Percentiles rank a stretch among this genome's conserved stretches.
phyloP scores from a whole-genome alignment of 495 filamentous ascomycete species.

The Penicillium fimorum region DNA sequence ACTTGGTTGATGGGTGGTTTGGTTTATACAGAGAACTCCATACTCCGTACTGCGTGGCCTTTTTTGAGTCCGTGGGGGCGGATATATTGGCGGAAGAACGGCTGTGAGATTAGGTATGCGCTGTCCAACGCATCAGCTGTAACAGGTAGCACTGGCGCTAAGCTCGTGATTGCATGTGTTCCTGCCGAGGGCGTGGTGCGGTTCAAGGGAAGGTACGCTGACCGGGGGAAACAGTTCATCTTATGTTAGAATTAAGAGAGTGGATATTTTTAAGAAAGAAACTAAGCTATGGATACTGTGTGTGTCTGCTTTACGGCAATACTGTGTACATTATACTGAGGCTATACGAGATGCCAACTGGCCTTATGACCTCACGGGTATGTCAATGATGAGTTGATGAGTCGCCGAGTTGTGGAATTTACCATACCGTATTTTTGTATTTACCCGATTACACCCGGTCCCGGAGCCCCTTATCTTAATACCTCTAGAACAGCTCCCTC shows the following conservation, averaged over 20 bases:
- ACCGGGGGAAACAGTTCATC: background rate
- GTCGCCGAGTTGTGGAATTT: background rate
- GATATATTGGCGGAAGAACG: background rate
- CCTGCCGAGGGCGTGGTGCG: background rate
- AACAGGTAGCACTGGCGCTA: background rate
- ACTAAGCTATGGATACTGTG: constrained; percentile 7
- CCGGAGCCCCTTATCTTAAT: background rate
- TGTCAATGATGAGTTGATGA: constrained; percentile 12
- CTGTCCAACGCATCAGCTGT: background rate
- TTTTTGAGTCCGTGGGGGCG: background rate
- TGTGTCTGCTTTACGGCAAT: constrained; percentile 1
- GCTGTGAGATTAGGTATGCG: background rate
- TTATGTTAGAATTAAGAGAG: background rate
- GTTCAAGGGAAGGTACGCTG: background rate
- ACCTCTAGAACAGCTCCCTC: background rate
- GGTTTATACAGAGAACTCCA: no score
- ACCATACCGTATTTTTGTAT: constrained; percentile 9
- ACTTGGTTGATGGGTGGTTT: background rate
- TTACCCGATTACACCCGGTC: constrained; percentile 11
- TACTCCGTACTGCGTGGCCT: no score
- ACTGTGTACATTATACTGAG: background rate
- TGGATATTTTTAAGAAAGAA: background rate
- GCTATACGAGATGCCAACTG: constrained; percentile 1
- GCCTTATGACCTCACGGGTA: constrained; percentile 10
- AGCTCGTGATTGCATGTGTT: constrained; percentile 1